phyloP scores from a whole-genome alignment of 164 flowering plant genomes.

The Magnolia officinalis region DNA sequence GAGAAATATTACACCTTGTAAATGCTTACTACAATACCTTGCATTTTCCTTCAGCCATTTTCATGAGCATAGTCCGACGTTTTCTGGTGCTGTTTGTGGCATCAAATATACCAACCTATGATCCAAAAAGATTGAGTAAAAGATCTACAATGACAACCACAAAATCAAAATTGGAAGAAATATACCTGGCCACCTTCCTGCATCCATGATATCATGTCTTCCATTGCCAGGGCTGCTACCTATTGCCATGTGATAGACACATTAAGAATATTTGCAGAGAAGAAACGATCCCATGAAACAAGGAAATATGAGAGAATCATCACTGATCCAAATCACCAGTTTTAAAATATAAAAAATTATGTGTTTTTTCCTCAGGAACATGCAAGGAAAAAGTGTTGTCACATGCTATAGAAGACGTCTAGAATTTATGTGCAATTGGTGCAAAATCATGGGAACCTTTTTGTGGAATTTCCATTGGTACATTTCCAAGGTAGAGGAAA shows the following conservation, averaged over 20 bases:
- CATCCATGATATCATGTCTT: conserved; percentile 98
- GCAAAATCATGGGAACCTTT: not conserved
- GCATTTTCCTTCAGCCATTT: conserved; percentile 97
- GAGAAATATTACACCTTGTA: not conserved
- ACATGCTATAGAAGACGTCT: not conserved
- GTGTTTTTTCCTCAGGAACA: not conserved
- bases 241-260: conserved; percentile 53
- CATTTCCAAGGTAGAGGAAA: not conserved
- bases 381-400: not conserved
- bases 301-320: not conserved
- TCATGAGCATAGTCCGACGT: conserved; percentile 97
- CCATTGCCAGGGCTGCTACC: conserved; percentile 99
- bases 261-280: conserved; percentile 51
- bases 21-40: conserved; percentile 45
- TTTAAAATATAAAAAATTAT: not conserved
- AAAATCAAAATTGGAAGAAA: conserved; percentile 10
- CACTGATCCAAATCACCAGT: not conserved
- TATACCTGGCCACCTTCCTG: conserved; percentile 98
- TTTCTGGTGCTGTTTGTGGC: conserved; percentile 86
- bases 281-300: conserved; percentile 25
- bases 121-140: conserved; percentile 6
- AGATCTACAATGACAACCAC: not conserved
- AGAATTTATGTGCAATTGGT: not conserved
- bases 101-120: conserved; percentile 96
- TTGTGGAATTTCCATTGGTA: not conserved